These are phyloP conservation scores for Tylopilus sp. DNA, from an alignment of 1,284 basidiomycete genomes.

Conservation along the genomic window DNA sequence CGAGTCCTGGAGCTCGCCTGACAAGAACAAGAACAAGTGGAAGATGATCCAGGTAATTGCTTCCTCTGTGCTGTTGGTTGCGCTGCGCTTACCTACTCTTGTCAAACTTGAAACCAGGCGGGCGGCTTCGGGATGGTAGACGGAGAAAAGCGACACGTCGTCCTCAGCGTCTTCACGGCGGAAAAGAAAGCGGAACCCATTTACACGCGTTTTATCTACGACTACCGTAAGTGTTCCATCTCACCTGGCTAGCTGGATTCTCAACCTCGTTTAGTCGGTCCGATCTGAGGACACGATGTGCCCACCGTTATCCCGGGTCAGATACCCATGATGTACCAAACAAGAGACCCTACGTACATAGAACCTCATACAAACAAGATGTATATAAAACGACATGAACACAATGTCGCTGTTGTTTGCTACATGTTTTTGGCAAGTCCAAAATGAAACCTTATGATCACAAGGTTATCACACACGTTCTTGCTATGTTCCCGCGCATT, in stretches of 20 bases:
- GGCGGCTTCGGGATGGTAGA: constrained; percentile 77
- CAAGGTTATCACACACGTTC: no score
- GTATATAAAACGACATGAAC: no score
- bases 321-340: no score
- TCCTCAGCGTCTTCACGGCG: constrained; percentile 75
- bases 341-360: no score
- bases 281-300: constrained; percentile 9
- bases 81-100: constrained; percentile 8
- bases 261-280: constrained; percentile 27
- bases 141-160: constrained; percentile 68
- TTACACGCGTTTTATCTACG: constrained; percentile 70
- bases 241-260: constrained; percentile 5
- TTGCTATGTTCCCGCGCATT: no score
- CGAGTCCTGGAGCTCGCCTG: constrained; percentile 62
- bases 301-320: no score
- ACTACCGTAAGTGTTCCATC: constrained; percentile 59
- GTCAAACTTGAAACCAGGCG: constrained; percentile 50
- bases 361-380: no score
- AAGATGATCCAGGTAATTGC: constrained; percentile 63
- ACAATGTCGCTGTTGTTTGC: no score
- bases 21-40: constrained; percentile 64
- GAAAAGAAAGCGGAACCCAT: constrained; percentile 65
- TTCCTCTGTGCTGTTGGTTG: neutral
- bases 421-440: no score
- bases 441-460: no score